phyloP scores from a whole-genome alignment of 352 stramenopile genomes.

The Phytopythium helicoides region DNA sequence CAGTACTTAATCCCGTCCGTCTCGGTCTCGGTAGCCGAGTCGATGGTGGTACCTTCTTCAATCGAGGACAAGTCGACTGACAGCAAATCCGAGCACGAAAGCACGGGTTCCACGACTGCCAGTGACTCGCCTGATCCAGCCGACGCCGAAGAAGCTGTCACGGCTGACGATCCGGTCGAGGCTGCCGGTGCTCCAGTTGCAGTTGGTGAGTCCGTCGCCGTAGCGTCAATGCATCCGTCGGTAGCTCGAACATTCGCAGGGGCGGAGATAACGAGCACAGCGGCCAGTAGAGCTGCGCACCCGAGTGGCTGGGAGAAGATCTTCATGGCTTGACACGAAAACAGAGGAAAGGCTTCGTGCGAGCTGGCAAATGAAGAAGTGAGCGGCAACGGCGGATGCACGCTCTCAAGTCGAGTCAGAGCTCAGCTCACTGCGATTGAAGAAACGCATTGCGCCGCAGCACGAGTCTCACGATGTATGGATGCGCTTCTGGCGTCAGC shows the following conservation, averaged over 20 bases:
- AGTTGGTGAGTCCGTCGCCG: slow-evolving; percentile 4
- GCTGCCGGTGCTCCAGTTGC: background rate
- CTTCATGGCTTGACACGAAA: slow-evolving; percentile 5
- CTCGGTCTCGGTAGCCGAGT: slow-evolving; percentile 15
- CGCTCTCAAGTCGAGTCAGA: too few relatives aligned
- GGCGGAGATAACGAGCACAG: slow-evolving; percentile 4
- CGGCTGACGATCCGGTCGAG: background rate
- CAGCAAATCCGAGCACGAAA: slow-evolving; percentile 16
- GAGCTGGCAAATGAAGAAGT: too few relatives aligned
- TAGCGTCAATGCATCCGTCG: slow-evolving; percentile 12
- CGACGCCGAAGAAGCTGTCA: slow-evolving; percentile 2
- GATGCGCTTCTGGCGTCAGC: too few relatives aligned
- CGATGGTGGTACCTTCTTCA: slow-evolving; percentile 19
- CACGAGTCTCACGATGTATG: too few relatives aligned
- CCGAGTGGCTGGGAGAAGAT: slow-evolving; percentile 8
- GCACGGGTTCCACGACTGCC: slow-evolving; percentile 17
- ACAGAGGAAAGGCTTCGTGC: too few relatives aligned
- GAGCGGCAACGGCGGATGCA: too few relatives aligned
- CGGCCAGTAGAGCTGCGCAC: slow-evolving; percentile 4
- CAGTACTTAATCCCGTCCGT: slow-evolving; percentile 27
- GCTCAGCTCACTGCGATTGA: too few relatives aligned
- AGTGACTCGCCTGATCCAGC: slow-evolving; percentile 15
- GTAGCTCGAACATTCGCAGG: background rate
- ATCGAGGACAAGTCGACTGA: slow-evolving; percentile 21
- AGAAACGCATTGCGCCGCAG: background rate